phyloP scores from a whole-genome alignment of 768 basidiomycete genomes.

The Mycena floridula region DNA sequence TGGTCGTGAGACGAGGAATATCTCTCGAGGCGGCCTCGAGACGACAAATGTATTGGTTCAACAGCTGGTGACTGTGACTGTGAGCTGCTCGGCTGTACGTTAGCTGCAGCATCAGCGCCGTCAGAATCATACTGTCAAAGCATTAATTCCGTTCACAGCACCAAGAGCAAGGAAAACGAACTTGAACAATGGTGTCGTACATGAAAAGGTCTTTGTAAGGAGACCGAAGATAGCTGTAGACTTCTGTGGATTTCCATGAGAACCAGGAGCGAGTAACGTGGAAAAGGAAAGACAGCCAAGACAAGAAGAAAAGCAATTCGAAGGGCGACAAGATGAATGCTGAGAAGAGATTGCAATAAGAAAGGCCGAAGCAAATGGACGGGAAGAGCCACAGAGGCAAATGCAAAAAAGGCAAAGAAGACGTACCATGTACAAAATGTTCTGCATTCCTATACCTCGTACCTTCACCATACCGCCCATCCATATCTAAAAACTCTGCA shows the following conservation, averaged over 20 bases:
- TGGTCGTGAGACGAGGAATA: background rate
- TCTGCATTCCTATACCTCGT: conserved; percentile 69
- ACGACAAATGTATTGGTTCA: no score
- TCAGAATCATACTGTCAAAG: conserved; percentile 46
- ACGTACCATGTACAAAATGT: conserved; percentile 88
- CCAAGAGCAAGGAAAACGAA: conserved; percentile 23
- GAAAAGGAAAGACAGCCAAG: no score
- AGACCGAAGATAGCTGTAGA: conserved; percentile 85
- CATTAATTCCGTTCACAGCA: background rate
- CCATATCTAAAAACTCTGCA: conserved; percentile 85
- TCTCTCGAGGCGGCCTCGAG: background rate
- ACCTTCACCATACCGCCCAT: conserved; percentile 49
- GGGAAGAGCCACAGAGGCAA: background rate
- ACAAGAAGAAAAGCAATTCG: conserved; percentile 2
- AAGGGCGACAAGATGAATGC: conserved; percentile 1
- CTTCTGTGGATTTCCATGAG: no score
- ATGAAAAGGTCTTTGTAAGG: conserved; percentile 79
- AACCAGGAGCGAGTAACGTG: no score
- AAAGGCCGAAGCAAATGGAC: no score
- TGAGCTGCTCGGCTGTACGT: background rate
- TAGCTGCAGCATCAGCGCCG: no score
- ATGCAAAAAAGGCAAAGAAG: background rate
- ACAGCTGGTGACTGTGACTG: no score
- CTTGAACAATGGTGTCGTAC: conserved; percentile 83
- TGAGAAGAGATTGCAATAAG: no score